Evolutionary conservation across 495 filamentous ascomycete genomes (phyloP).

Genomic region (Hyaloscypha variabilis): DNA sequence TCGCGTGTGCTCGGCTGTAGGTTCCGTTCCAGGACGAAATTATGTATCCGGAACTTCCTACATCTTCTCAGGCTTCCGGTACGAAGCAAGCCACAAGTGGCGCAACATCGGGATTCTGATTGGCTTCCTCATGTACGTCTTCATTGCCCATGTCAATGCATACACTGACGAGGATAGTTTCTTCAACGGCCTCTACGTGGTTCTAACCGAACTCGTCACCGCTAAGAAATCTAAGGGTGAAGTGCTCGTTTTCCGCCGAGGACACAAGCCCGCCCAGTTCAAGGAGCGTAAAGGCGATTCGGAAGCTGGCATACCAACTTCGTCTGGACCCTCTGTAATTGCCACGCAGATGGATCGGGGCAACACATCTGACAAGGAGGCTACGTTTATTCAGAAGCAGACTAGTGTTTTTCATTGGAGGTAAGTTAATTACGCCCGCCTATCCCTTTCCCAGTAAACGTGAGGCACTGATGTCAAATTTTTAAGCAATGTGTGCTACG

Average conservation of each 20-base stretch:
- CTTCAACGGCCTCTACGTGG: too few relatives aligned
- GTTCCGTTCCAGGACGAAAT: slow-evolving; percentile 50
- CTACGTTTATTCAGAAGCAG: slow-evolving; percentile 41
- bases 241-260: slow-evolving; percentile 67
- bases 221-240: slow-evolving; percentile 69
- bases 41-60: slow-evolving; percentile 67
- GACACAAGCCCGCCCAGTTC: too few relatives aligned
- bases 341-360: too few relatives aligned
- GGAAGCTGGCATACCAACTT: too few relatives aligned
- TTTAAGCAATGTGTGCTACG: slow-evolving; percentile 81
- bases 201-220: slow-evolving; percentile 70
- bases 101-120: slow-evolving; percentile 65
- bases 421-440: too few relatives aligned
- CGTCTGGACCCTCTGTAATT: too few relatives aligned
- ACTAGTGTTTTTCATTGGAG: slow-evolving; percentile 69
- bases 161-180: too few relatives aligned
- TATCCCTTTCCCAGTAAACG: too few relatives aligned
- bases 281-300: too few relatives aligned
- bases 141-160: too few relatives aligned
- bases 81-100: slow-evolving; percentile 49
- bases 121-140: slow-evolving; percentile 66
- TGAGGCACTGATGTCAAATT: too few relatives aligned
- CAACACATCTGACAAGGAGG: too few relatives aligned
- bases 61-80: slow-evolving; percentile 58
- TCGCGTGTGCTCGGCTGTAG: slow-evolving; percentile 63